Evolutionary conservation across 2,329 filamentous ascomycete genomes (phyloP), one percentile per base, ranked within the genome.

Genomic region (Nemania diffusa): DNA sequence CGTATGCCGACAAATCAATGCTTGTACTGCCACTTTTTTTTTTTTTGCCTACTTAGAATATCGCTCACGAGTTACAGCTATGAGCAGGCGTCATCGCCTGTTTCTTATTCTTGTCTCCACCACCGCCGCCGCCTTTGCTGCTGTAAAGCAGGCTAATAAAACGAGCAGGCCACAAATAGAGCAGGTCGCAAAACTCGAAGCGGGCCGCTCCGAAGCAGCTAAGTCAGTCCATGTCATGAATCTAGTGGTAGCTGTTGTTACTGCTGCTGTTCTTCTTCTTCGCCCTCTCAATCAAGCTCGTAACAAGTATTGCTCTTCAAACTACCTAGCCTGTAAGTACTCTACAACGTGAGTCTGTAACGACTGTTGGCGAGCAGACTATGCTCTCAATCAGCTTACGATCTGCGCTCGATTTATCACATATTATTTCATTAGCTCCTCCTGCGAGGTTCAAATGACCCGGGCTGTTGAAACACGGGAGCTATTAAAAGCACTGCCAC

Each of bases 401-500:
- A 40, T 40, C 34, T 40, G 8, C 46, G 11, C 26, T 56, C 32
- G 11, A 24, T 22, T 34, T 20, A 13, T n/a, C 26, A 29, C 13
- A 6, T 9, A 27, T 29, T 46, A 22, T 13, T 20, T 40, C 22
- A 15, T 48, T n/a, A n/a, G 26, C 44, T 61, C 46, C 50, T 65
- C 37, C 52, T 34, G 34, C 42, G 34, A 66, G 29, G n/a, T 51
- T 55, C 51, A 57, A 60, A 56, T 34, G n/a, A 24, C 40, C 42
- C 32, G n/a, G 40, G 20, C 51, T 29, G 11, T 63, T 61, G 26
- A 61, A 60, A 57, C 50, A 29, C 51, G 37, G 44, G 65, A 61
- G 27, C 61, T 60, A 60, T 44, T 34, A 67, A 56, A 57, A 65
- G 65, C 65, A 57, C 51, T 37, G 61, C 61, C 57, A 61, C 61